Percentiles rank a stretch among this genome's conserved stretches.
Conservation (phyloP, 1,139 yeast species). For the Yamadazyma trypodendri region DNA sequence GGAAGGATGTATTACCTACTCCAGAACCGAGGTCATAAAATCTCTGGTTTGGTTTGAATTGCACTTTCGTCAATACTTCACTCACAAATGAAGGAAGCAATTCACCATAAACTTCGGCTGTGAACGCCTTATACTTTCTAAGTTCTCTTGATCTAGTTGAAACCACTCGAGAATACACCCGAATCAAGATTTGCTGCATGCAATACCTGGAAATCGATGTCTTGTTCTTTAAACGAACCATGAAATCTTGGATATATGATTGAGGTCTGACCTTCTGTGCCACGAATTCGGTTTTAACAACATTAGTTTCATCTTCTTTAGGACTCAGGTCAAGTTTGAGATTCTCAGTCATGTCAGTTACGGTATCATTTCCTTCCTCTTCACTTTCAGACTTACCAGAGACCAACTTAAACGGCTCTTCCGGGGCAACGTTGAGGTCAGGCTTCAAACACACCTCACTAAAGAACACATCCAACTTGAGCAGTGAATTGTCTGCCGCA, state of each 20-base stretch:
- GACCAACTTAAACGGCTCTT: no score
- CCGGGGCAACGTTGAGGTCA: neutral
- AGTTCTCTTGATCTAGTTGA: constrained; percentile 69
- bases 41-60: constrained; percentile 48
- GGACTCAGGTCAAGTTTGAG: neutral
- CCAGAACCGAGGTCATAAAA: constrained; percentile 92
- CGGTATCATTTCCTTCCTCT: neutral
- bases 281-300: neutral
- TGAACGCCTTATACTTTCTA: constrained; percentile 77
- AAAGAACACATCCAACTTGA: constrained; percentile 25
- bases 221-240: constrained; percentile 29
- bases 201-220: constrained; percentile 53
- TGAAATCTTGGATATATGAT: constrained; percentile 27
- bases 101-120: constrained; percentile 92
- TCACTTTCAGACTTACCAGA: no score
- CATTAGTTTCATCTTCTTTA: neutral
- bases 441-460: constrained; percentile 19
- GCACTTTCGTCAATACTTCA: constrained; percentile 64
- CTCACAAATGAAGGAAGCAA: constrained; percentile 75
- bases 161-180: constrained; percentile 74
- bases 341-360: neutral
- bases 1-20: constrained; percentile 88
- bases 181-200: constrained; percentile 66
- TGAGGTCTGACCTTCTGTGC: constrained; percentile 16
- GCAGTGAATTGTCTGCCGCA: neutral